These are phyloP conservation scores for Aaosphaeria arxii DNA, from an alignment of 2,329 filamentous ascomycete genomes.

Conservation along the genomic window DNA sequence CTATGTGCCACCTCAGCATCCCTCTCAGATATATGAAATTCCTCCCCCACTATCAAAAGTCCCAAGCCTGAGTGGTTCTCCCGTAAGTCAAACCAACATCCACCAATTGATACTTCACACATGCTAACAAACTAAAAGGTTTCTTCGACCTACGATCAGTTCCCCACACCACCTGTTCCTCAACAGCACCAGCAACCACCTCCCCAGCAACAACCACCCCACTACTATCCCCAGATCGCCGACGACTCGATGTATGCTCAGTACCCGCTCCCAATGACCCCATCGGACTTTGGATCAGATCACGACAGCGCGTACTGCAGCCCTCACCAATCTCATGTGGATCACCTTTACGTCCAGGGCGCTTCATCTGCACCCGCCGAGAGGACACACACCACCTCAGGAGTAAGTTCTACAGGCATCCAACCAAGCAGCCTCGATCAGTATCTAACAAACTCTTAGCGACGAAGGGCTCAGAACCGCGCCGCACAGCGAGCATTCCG, in stretches of 20 bases:
- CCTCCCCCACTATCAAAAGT: constrained; percentile 34
- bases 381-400: constrained; percentile 37
- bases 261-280: constrained; percentile 38
- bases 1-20: constrained; percentile 27
- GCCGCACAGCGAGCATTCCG: constrained; percentile 61
- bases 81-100: constrained; percentile 15
- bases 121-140: constrained; percentile 12
- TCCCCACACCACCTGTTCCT: constrained; percentile 13
- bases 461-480: constrained; percentile 59
- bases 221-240: constrained; percentile 33
- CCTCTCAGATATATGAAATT: constrained; percentile 30
- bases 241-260: constrained; percentile 30
- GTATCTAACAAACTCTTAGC: constrained; percentile 35
- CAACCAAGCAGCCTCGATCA: background rate
- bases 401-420: constrained; percentile 20
- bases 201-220: constrained; percentile 15
- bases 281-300: constrained; percentile 38
- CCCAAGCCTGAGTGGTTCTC: constrained; percentile 37
- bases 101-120: too few relatives aligned
- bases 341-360: constrained; percentile 17
- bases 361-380: constrained; percentile 20
- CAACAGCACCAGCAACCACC: too few relatives aligned
- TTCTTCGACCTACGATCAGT: constrained; percentile 36
- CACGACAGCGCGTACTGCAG: constrained; percentile 39
- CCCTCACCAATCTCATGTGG: constrained; percentile 26